phyloP scores from a whole-genome alignment of 2,329 filamentous ascomycete genomes.

The Dothistroma pini region DNA sequence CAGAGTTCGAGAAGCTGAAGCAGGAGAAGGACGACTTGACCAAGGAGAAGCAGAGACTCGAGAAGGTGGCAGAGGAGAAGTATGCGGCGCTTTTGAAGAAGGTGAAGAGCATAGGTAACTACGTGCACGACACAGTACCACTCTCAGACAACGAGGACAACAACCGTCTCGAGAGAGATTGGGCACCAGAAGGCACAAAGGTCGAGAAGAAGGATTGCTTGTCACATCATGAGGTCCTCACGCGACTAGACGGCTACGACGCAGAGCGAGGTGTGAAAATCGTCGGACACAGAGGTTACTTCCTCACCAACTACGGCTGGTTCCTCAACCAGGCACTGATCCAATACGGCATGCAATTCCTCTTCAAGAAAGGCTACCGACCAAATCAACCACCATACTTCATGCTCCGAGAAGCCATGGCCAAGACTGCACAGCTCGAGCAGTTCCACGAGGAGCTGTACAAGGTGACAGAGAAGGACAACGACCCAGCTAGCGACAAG shows the following conservation, averaged over 20 bases:
- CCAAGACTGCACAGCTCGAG: slow-evolving; percentile 93
- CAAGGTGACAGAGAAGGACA: slow-evolving; percentile 82
- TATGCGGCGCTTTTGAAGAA: slow-evolving; percentile 70
- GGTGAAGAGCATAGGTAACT: slow-evolving; percentile 80
- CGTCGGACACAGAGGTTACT: slow-evolving; percentile 92
- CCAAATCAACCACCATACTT: slow-evolving; percentile 76
- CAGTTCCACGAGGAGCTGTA: slow-evolving; percentile 98
- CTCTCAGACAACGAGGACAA: slow-evolving; percentile 79
- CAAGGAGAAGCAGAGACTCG: slow-evolving; percentile 75
- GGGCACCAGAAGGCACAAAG: slow-evolving; percentile 71
- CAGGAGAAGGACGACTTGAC: slow-evolving; percentile 73
- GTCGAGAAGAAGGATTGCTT: slow-evolving; percentile 74
- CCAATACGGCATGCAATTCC: slow-evolving; percentile 91
- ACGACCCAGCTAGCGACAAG: slow-evolving; percentile 79
- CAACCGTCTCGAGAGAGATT: slow-evolving; percentile 72
- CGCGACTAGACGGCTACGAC: slow-evolving; percentile 85
- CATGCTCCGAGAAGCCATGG: slow-evolving; percentile 95
- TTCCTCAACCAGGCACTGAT: slow-evolving; percentile 90
- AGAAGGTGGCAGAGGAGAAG: slow-evolving; percentile 72
- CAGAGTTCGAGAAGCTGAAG: slow-evolving; percentile 73
- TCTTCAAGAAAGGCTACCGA: slow-evolving; percentile 64
- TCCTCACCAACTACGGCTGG: slow-evolving; percentile 82
- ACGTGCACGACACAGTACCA: slow-evolving; percentile 85
- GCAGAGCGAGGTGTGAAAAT: slow-evolving; percentile 90
- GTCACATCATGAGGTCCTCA: slow-evolving; percentile 92